These are phyloP conservation scores for Trichoderma afroharzianum DNA, from an alignment of 2,329 filamentous ascomycete genomes.

Conservation along the genomic window DNA sequence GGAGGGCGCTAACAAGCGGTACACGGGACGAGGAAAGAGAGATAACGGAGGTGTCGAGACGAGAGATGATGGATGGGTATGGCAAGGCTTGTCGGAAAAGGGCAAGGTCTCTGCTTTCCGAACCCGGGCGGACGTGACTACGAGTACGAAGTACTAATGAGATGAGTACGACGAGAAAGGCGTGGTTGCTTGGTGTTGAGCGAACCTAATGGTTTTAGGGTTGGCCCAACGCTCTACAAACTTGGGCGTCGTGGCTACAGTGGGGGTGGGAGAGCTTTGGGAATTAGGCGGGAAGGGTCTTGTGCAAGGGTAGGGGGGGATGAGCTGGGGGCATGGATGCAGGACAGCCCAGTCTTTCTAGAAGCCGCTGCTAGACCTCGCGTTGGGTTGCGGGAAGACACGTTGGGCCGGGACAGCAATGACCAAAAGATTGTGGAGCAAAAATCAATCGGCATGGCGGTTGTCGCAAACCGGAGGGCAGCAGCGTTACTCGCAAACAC, in stretches of 20 bases:
- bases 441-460: not conserved
- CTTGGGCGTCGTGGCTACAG: slow-evolving; percentile 16
- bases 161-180: slow-evolving; percentile 6
- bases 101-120: not conserved
- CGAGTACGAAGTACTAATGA: not conserved
- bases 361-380: slow-evolving; percentile 12
- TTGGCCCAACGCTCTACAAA: slow-evolving; percentile 14
- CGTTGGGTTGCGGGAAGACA: slow-evolving; percentile 16
- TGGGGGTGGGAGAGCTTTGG: slow-evolving; percentile 11
- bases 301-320: slow-evolving; percentile 6
- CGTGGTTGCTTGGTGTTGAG: slow-evolving; percentile 12
- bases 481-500: slow-evolving; percentile 15
- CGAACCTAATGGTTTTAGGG: slow-evolving; percentile 13
- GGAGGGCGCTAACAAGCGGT: slow-evolving; percentile 9
- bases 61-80: not conserved
- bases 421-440: slow-evolving; percentile 12
- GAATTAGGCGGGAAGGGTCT: slow-evolving; percentile 14
- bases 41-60: not conserved
- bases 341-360: slow-evolving; percentile 18
- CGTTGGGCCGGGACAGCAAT: slow-evolving; percentile 17
- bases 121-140: not conserved
- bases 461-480: slow-evolving; percentile 12
- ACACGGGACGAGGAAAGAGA: slow-evolving; percentile 2
- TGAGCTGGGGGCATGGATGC: slow-evolving; percentile 1
- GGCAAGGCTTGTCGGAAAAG: slow-evolving; percentile 8